A percentile compares a stretch with the other conserved stretches of the same genome.
Conservation (phyloP, 345 rosid genomes). For the Citrus medica region DNA sequence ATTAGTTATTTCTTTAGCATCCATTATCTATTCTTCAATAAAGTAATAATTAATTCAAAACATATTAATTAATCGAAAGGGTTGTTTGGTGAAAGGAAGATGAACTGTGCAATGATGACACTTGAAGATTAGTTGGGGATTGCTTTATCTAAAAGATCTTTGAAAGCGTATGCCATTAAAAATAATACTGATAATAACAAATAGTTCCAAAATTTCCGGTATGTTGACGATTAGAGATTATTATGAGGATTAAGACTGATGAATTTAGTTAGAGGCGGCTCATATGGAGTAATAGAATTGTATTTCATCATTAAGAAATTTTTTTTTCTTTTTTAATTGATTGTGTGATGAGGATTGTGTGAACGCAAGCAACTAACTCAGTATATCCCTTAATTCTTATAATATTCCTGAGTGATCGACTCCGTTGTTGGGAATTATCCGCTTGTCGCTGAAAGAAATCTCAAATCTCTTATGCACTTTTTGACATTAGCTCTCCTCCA, state of each 20-base stretch:
- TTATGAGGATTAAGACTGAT: background rate
- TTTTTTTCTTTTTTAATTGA: background rate
- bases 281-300: background rate
- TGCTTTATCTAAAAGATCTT: background rate
- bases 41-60: background rate
- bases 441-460: no score
- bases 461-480: no score
- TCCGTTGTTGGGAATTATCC: no score
- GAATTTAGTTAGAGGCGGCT: conserved; percentile 2
- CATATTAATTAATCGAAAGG: background rate
- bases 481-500: no score
- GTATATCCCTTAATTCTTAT: no score
- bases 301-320: background rate
- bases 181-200: background rate
- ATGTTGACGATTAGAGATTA: background rate
- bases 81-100: conserved; percentile 28
- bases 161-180: background rate
- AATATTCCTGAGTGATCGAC: no score
- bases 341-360: background rate
- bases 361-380: background rate
- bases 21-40: no score
- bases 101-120: conserved; percentile 18
- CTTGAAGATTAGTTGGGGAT: conserved; percentile 17
- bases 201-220: background rate
- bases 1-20: background rate